Evolutionary conservation across 805 yeast species (phyloP), one percentile per base, ranked within the genome.

Genomic region (Yarrowia sp.): DNA sequence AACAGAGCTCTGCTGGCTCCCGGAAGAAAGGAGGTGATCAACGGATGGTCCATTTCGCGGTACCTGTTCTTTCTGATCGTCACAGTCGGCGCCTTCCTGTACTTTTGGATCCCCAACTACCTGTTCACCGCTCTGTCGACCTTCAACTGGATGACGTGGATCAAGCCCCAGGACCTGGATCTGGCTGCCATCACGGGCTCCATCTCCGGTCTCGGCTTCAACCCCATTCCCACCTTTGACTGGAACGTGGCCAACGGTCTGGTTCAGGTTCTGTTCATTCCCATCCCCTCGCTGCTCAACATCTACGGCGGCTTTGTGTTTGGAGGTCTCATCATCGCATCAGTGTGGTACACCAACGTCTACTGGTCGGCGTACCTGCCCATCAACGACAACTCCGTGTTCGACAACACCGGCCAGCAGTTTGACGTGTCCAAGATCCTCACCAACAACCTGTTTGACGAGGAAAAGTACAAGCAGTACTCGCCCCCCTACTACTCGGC

Each of bases 31-130:
- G 81, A 82, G 70, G 72, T 73, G 13, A 83, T 85, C 19, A 81
- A 85, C 69, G 90, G 91, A 2, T 87, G 92, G 92, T 80, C 75
- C 24, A 80, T 87, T 49, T 78, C 85, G 9, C 81, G 88, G 69
- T 84, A 82, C 71, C 76, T 74, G 58, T 84, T 85, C 72, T 86
- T 87, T 75, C 72, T 81, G 24, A 65, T 78, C 47, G 79, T 79
- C 4, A 78, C 83, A 65, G 67, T 73, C 15, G 74, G 75, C 15
- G 76, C 82, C 42, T 86, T 87, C 71, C 69, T 80, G 8, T 88
- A 87, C 84, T 85, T 83, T 73, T 88, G 89, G 87, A 77, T 88
- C 71, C 91, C 93, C 14, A 88, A 87, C 67, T 88, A 80, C 74
- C 79, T 89, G 19, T 87, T 87, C 77, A 79, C 80, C 19, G 91